Percentiles rank a stretch among this genome's conserved stretches.
These are phyloP conservation scores for Endoconidiophora laricicola DNA, from an alignment of 2,329 filamentous ascomycete species.

Conservation along the genomic window DNA sequence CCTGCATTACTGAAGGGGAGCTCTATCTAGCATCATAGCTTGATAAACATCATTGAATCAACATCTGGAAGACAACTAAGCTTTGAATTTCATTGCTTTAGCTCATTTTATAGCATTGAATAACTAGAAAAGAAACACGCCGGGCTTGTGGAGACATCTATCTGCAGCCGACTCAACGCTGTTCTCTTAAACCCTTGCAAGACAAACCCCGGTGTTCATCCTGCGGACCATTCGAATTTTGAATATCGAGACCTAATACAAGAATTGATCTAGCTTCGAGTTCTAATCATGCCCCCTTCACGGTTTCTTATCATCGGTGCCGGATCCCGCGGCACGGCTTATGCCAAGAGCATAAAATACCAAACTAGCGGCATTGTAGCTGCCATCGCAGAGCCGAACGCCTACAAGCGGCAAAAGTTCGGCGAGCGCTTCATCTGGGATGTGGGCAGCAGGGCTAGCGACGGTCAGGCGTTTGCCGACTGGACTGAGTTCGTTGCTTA, in stretches of 20 bases:
- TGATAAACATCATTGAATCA: too few species aligned
- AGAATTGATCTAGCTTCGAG: background rate
- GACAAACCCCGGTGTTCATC: background rate
- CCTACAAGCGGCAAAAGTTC: constrained; percentile 58
- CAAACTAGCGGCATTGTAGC: constrained; percentile 52
- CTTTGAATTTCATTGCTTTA: too few species aligned
- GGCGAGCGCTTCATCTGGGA: constrained; percentile 61
- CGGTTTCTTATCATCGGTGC: constrained; percentile 69
- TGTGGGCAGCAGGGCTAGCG: constrained; percentile 22
- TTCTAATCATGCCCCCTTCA: constrained; percentile 24
- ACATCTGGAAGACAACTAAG: too few species aligned
- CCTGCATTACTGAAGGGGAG: too few species aligned
- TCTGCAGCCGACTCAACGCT: too few species aligned
- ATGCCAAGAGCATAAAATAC: constrained; percentile 49
- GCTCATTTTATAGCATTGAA: too few species aligned
- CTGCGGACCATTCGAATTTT: background rate
- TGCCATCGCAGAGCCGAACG: constrained; percentile 66
- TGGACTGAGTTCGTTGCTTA: constrained; percentile 66
- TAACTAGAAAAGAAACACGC: too few species aligned
- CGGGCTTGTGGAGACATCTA: too few species aligned
- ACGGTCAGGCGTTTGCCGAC: constrained; percentile 52
- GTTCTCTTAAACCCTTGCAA: too few species aligned
- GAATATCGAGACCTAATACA: background rate
- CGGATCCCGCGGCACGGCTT: constrained; percentile 60
- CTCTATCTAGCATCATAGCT: too few species aligned